These are phyloP conservation scores for Mycosphaerella sp. DNA, from an alignment of 2,329 filamentous ascomycete species.

Conservation along the genomic window DNA sequence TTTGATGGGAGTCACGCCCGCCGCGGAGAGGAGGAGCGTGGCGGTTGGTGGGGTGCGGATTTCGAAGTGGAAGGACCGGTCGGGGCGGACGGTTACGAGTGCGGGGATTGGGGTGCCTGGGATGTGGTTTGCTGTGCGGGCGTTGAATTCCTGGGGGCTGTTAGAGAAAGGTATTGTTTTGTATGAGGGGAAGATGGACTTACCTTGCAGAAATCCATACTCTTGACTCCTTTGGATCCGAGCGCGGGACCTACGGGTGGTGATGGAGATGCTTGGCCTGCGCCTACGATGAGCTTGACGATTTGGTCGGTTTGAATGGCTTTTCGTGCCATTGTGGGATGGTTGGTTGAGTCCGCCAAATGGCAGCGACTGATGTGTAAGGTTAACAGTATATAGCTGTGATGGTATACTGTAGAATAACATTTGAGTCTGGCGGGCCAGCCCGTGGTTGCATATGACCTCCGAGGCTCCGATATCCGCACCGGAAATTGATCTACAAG, in stretches of 20 bases:
- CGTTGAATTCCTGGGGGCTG: conserved; percentile 22
- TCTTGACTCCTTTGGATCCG: conserved; percentile 96
- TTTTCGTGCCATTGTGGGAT: conserved; percentile 52
- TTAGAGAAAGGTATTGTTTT: conserved; percentile 3
- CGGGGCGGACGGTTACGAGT: conserved; percentile 83
- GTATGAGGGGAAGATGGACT: conserved; percentile 1
- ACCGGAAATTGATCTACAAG: too few relatives aligned
- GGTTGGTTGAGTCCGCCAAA: too few relatives aligned
- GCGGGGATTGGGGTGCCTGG: conserved; percentile 82
- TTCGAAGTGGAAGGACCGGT: conserved; percentile 89
- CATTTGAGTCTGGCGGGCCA: too few relatives aligned
- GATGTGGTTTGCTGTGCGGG: conserved; percentile 67
- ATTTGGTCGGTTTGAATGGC: conserved; percentile 60
- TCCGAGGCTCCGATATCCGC: too few relatives aligned
- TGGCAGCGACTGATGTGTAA: background rate
- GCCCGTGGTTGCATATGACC: too few relatives aligned
- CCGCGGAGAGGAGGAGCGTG: conserved; percentile 78
- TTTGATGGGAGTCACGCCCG: conserved; percentile 68
- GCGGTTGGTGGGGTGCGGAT: conserved; percentile 87
- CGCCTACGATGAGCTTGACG: conserved; percentile 96
- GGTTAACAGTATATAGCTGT: background rate
- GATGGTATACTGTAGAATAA: too few relatives aligned
- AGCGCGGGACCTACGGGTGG: conserved; percentile 94
- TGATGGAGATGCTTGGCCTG: conserved; percentile 88
- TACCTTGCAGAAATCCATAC: conserved; percentile 99